Evolutionary conservation across 768 basidiomycete genomes (phyloP).

Genomic region (Serendipita vermifera): DNA sequence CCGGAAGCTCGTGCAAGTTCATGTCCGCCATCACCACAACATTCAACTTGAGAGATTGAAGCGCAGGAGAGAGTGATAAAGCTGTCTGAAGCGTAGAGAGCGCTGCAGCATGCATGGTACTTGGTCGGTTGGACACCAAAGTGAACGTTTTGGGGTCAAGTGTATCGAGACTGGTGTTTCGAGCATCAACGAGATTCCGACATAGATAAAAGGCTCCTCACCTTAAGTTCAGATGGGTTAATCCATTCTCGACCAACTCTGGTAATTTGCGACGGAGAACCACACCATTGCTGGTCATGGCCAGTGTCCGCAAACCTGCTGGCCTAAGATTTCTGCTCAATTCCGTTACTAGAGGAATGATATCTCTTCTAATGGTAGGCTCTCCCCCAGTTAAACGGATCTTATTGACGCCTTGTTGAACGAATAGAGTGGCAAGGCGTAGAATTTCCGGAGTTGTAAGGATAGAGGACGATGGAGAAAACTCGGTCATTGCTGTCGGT

Average conservation of each 20-base stretch:
- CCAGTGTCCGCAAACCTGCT: conserved; percentile 58
- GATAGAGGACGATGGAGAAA: conserved; percentile 55
- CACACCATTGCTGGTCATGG: conserved; percentile 78
- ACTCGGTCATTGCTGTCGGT: conserved; percentile 60
- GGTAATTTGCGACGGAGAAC: conserved; percentile 62
- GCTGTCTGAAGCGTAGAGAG: conserved; percentile 53
- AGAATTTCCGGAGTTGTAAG: conserved; percentile 66
- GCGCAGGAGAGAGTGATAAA: conserved; percentile 30
- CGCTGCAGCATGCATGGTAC: conserved; percentile 55
- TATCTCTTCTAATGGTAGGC: conserved; percentile 68
- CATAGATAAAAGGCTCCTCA: conserved; percentile 24
- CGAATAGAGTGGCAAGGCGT: conserved; percentile 62
- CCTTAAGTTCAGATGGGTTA: conserved; percentile 57
- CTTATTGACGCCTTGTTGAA: conserved; percentile 70
- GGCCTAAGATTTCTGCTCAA: conserved; percentile 10
- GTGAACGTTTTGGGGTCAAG: conserved; percentile 80
- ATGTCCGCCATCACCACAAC: conserved; percentile 70
- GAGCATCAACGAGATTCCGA: background rate
- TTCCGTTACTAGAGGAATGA: conserved; percentile 55
- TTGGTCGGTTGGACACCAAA: conserved; percentile 62
- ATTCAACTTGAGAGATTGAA: conserved; percentile 65
- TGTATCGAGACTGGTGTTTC: conserved; percentile 55
- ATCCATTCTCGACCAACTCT: conserved; percentile 49
- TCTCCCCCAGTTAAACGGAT: conserved; percentile 83
- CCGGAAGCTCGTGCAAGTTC: conserved; percentile 66